These are phyloP conservation scores for Penicillium mononematosum DNA, from an alignment of 495 filamentous ascomycete genomes.

Conservation along the genomic window DNA sequence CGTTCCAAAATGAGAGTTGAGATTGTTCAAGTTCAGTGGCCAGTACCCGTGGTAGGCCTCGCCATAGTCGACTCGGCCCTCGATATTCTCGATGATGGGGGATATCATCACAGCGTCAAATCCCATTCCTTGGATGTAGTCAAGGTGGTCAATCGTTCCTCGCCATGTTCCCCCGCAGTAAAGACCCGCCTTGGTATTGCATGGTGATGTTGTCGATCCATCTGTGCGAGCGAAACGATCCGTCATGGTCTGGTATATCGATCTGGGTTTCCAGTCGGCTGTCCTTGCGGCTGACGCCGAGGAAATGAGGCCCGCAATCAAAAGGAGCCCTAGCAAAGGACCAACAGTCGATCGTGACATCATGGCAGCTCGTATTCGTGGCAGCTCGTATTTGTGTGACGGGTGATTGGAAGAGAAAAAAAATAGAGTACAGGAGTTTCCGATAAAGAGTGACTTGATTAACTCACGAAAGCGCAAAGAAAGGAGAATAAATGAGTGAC, in stretches of 20 bases:
- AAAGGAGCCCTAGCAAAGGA: neutral
- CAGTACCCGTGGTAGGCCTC: conserved; percentile 74
- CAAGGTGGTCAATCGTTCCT: conserved; percentile 62
- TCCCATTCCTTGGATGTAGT: conserved; percentile 69
- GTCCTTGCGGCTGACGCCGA: conserved; percentile 23
- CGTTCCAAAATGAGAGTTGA: conserved; percentile 69
- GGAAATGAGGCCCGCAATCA: conserved; percentile 8
- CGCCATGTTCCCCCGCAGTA: conserved; percentile 79
- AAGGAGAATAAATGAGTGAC: conserved; percentile 8
- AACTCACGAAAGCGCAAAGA: neutral
- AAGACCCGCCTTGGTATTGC: conserved; percentile 36
- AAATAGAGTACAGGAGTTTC: neutral
- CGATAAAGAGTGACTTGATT: neutral
- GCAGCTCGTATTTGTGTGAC: conserved; percentile 1
- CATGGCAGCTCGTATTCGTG: conserved; percentile 13
- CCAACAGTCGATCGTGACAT: conserved; percentile 1
- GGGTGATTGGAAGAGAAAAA: neutral
- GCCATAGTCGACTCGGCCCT: conserved; percentile 46
- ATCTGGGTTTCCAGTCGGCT: conserved; percentile 55
- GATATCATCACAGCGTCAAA: conserved; percentile 85
- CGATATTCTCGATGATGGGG: conserved; percentile 65
- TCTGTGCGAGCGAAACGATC: conserved; percentile 72
- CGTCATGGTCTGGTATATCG: conserved; percentile 75
- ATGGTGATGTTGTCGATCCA: conserved; percentile 54
- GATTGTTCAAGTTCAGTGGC: conserved; percentile 61